Evolutionary conservation across 495 filamentous ascomycete species (phyloP).

Genomic region (Choiromyces venosus): DNA sequence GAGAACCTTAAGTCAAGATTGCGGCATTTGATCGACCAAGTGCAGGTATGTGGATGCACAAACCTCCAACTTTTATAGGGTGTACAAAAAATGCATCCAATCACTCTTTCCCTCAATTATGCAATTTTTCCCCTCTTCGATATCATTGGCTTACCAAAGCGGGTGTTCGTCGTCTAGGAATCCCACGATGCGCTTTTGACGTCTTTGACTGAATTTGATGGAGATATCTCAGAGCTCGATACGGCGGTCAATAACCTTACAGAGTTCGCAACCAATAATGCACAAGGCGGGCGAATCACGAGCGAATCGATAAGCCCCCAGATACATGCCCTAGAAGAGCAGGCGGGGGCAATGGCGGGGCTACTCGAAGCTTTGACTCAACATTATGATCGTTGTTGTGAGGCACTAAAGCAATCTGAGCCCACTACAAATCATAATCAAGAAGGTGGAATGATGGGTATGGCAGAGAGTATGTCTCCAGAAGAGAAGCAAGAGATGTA

Average conservation of each 20-base stretch:
- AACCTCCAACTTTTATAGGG: background rate
- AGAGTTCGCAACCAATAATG: slow-evolving; percentile 41
- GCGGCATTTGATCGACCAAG: slow-evolving; percentile 41
- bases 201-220: slow-evolving; percentile 48
- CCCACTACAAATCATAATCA: slow-evolving; percentile 60
- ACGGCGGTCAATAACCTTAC: slow-evolving; percentile 50
- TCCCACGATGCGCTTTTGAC: slow-evolving; percentile 29
- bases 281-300: slow-evolving; percentile 40
- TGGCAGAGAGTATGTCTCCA: slow-evolving; percentile 64
- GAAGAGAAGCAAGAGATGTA: slow-evolving; percentile 79
- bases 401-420: slow-evolving; percentile 85
- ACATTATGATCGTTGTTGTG: slow-evolving; percentile 93
- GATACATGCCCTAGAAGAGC: slow-evolving; percentile 65
- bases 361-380: slow-evolving; percentile 74
- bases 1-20: slow-evolving; percentile 48
- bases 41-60: slow-evolving; percentile 27
- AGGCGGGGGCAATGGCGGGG: slow-evolving; percentile 78
- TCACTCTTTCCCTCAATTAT: background rate
- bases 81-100: background rate
- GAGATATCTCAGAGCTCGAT: slow-evolving; percentile 60
- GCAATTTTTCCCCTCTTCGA: background rate
- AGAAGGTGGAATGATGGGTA: slow-evolving; percentile 53
- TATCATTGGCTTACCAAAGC: background rate
- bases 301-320: slow-evolving; percentile 56
- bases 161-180: slow-evolving; percentile 19